A percentile compares a stretch with the other conserved stretches of the same genome.
Conservation (phyloP, 2,329 filamentous ascomycete species). For the Parascedosporium putredinis region DNA sequence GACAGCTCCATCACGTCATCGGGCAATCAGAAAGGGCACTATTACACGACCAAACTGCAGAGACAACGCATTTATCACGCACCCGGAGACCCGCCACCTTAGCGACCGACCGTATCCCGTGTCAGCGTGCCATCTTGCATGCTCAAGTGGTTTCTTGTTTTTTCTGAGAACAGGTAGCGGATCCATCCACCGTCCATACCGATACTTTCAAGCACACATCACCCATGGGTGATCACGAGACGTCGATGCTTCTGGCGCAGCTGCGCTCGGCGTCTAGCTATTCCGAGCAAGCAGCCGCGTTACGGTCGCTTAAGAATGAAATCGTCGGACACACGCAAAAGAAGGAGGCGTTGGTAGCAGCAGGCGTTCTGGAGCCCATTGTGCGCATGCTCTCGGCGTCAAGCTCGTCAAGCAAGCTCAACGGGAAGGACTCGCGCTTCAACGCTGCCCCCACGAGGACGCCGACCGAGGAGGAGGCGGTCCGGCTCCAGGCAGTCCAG, state of each 20-base stretch:
- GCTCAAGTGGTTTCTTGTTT: too few species aligned
- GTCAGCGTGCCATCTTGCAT: background rate
- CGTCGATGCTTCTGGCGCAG: conserved; percentile 43
- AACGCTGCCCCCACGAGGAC: conserved; percentile 20
- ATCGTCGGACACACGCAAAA: conserved; percentile 78
- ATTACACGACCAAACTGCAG: background rate
- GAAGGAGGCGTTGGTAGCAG: conserved; percentile 68
- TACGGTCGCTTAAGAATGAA: conserved; percentile 76
- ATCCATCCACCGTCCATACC: background rate
- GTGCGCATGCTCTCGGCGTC: conserved; percentile 33
- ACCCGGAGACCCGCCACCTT: background rate
- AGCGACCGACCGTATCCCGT: background rate
- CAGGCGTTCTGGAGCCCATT: conserved; percentile 55
- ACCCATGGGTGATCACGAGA: conserved; percentile 43
- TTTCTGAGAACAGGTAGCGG: too few species aligned
- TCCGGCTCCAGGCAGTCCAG: conserved; percentile 69
- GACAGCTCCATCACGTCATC: background rate
- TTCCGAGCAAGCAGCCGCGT: conserved; percentile 44
- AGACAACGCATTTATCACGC: background rate
- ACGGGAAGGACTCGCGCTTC: conserved; percentile 28
- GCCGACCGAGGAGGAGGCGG: conserved; percentile 47
- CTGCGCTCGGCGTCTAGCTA: conserved; percentile 42
- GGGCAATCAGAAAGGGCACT: background rate
- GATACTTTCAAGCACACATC: background rate
- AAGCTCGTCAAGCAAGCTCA: conserved; percentile 22